Evolutionary conservation across 2,329 filamentous ascomycete species (phyloP), one percentile per base, ranked within the genome.

Genomic region (Aureobasidium sp.): DNA sequence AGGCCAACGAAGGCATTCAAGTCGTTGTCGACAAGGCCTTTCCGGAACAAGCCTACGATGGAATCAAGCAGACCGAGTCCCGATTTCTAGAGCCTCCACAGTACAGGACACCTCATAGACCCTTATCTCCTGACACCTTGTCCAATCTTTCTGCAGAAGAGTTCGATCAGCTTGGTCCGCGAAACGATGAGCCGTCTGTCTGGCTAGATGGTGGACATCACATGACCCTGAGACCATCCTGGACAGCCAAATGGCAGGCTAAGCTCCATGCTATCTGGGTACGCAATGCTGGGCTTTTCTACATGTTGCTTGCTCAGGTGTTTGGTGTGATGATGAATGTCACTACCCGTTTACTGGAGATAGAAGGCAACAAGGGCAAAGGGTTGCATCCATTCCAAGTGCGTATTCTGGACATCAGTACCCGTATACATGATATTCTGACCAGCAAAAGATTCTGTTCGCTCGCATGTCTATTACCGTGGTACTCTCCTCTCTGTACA

Each of bases 261-360:
- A 70, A 65, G 47, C 63, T 70, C 26, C 29, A 63, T 17, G 67
- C 69, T 15, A 78, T 84, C 66, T 91, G 87, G 87, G 66, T 74
- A 5, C 76, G 78, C 60, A 92, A 94, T 69, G 87, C 87, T 67
- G 89, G 89, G 1, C 81, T 92, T 24, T 78, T 88, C 26, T 78
- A 92, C 48, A 89, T 96, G 47, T 78, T 92, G 20, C 65, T 87
- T 2, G 83, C 90, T 0, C 91, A 96, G 73, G 77, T 94, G 39
- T 96, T 96, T 68, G 90, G 87, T 1, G 86, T 88, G 0, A 75
- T 89, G 59, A 96, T 96, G 92, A 95, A 94, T 72, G 84, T 95
- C 10, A 85, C 86, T 44, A 89, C 90, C 0, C 82, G 91, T 24
- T 73, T 93, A 12, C 78, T 96, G 43, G 90, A 95, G 71, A 79